Conservation (phyloP, 768 basidiomycete species). For the Dentipellis sp. region DNA sequence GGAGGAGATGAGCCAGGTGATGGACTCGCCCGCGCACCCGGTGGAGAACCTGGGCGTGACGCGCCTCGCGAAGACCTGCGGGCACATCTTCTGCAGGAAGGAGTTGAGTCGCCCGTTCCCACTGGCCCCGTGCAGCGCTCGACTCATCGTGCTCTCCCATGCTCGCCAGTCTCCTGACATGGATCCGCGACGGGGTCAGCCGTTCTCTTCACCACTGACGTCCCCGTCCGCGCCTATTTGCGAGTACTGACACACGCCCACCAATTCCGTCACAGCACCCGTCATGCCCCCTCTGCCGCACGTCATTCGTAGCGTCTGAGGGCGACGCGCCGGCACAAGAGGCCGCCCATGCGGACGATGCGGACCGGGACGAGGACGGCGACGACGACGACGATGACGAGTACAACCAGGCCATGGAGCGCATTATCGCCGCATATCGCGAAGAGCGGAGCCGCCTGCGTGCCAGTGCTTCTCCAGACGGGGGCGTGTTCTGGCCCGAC, state of each 20-base stretch:
- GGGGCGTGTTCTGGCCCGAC: not conserved
- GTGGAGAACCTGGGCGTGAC: conserved; percentile 66
- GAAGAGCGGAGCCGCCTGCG: conserved; percentile 1
- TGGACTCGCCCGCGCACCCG: conserved; percentile 74
- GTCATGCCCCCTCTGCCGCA: conserved; percentile 61
- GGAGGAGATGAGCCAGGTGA: conserved; percentile 61
- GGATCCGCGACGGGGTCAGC: conserved; percentile 14
- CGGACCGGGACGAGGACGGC: not conserved
- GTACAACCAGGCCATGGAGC: conserved; percentile 1
- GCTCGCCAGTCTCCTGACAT: conserved; percentile 7
- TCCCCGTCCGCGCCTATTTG: conserved; percentile 2
- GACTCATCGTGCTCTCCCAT: too few species aligned
- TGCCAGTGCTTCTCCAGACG: not conserved
- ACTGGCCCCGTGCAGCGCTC: conserved; percentile 5
- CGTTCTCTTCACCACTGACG: not conserved
- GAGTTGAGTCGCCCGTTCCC: conserved; percentile 43
- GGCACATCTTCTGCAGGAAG: conserved; percentile 71
- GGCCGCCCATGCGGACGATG: not conserved
- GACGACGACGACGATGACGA: not conserved
- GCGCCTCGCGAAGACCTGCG: conserved; percentile 32
- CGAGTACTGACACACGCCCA: too few species aligned
- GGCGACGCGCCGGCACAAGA: not conserved
- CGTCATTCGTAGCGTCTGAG: conserved; percentile 24
- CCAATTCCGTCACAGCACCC: conserved; percentile 34
- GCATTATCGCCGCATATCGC: conserved; percentile 4